A percentile compares a stretch with the other conserved stretches of the same genome.
Evolutionary conservation across 2,329 filamentous ascomycete genomes (phyloP).

Genomic region (Claviceps africana): DNA sequence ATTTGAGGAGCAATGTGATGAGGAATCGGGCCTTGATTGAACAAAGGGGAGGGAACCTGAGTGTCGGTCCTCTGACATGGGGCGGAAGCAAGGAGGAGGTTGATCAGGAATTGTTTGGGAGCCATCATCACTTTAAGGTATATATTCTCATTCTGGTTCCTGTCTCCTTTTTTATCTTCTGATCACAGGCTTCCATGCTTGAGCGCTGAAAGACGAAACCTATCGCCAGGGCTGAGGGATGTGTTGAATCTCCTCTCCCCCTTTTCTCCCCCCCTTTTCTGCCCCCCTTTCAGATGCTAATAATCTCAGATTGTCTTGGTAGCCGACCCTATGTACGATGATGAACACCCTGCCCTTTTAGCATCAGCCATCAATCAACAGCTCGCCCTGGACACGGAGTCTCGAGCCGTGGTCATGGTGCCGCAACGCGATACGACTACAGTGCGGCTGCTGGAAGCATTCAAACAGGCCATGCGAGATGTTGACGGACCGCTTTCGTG

Average conservation of each 20-base stretch:
- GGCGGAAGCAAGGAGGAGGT: slow-evolving; percentile 33
- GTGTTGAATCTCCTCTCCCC: no score
- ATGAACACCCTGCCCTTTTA: slow-evolving; percentile 65
- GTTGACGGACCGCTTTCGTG: slow-evolving; percentile 33
- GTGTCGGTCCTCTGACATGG: slow-evolving; percentile 64
- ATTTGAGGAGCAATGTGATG: slow-evolving; percentile 60
- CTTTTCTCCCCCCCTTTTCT: neutral
- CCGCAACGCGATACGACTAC: slow-evolving; percentile 62
- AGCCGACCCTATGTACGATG: slow-evolving; percentile 78
- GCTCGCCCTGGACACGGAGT: slow-evolving; percentile 39
- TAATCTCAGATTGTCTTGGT: slow-evolving; percentile 54
- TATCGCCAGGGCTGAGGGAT: no score
- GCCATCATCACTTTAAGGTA: slow-evolving; percentile 38
- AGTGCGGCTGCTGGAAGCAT: slow-evolving; percentile 43
- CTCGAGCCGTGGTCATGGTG: slow-evolving; percentile 65
- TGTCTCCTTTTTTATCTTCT: no score
- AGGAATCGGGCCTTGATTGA: slow-evolving; percentile 46
- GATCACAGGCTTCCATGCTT: neutral
- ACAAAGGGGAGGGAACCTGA: slow-evolving; percentile 39
- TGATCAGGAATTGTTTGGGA: slow-evolving; percentile 30
- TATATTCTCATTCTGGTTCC: neutral
- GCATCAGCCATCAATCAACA: slow-evolving; percentile 55
- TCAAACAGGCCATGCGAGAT: slow-evolving; percentile 46
- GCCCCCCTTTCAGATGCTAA: neutral
- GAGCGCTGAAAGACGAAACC: neutral